Evolutionary conservation across 306 rosid species (phyloP).

Genomic region (Cicer pinnatifidum): DNA sequence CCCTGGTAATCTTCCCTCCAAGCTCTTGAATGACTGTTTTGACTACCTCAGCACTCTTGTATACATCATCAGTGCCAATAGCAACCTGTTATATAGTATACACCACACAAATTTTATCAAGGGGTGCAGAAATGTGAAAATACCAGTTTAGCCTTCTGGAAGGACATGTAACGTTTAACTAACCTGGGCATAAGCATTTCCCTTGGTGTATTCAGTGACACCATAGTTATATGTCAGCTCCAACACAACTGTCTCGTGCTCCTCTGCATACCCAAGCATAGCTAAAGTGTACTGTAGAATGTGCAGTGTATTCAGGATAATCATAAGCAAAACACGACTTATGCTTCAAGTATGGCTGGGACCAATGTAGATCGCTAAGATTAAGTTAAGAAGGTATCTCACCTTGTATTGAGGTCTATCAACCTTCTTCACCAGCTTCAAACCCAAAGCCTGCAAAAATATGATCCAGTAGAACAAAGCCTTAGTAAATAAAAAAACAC

Average conservation of each 20-base stretch:
- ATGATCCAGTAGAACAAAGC: conserved; percentile 35
- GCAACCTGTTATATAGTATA: conserved; percentile 63
- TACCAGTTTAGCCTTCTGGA: not conserved
- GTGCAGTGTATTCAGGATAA: conserved; percentile 39
- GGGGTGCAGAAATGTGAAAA: conserved; percentile 31
- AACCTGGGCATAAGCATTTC: conserved; percentile 97
- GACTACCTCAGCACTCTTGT: conserved; percentile 89
- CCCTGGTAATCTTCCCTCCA: conserved; percentile 93
- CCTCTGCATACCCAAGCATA: conserved; percentile 88
- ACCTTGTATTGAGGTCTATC: conserved; percentile 94
- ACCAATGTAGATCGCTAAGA: conserved; percentile 11
- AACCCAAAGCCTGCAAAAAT: conserved; percentile 74
- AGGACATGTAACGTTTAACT: conserved; percentile 21
- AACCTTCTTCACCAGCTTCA: conserved; percentile 70
- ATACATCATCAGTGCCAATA: conserved; percentile 89
- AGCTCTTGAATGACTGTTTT: conserved; percentile 73
- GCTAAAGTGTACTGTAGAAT: conserved; percentile 74
- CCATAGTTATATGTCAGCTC: conserved; percentile 97
- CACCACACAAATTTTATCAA: conserved; percentile 25
- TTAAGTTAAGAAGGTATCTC: conserved; percentile 16
- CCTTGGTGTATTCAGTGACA: conserved; percentile 88
- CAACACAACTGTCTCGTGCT: conserved; percentile 77
- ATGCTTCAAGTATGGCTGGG: conserved; percentile 11
- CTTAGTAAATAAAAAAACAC: conserved; percentile 28
- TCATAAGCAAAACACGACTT: not conserved